Evolutionary conservation across 2,329 filamentous ascomycete genomes (phyloP).

Genomic region (Cercospora sesami): DNA sequence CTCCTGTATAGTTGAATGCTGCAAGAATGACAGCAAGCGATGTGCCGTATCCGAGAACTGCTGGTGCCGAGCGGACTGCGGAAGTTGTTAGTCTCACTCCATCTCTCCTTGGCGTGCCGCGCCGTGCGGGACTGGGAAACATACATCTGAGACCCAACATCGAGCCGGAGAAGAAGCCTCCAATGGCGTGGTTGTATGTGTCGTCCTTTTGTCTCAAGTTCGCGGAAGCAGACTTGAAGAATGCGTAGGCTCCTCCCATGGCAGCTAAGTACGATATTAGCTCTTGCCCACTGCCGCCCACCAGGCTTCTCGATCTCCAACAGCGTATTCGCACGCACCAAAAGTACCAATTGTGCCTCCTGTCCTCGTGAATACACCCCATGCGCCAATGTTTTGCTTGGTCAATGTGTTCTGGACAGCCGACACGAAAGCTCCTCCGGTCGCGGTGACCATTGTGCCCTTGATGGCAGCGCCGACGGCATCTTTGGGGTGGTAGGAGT

Average conservation of each 20-base stretch:
- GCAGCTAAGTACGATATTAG: conserved; percentile 54
- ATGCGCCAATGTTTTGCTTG: conserved; percentile 76
- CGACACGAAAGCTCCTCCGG: conserved; percentile 69
- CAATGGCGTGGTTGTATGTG: conserved; percentile 69
- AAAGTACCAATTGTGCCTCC: conserved; percentile 71
- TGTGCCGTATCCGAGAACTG: conserved; percentile 68
- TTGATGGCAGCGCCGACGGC: conserved; percentile 67
- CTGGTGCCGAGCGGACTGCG: conserved; percentile 61
- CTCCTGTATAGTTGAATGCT: conserved; percentile 68
- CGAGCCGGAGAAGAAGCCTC: conserved; percentile 73
- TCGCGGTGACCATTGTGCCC: conserved; percentile 64
- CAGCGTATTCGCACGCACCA: conserved; percentile 48
- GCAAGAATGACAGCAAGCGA: conserved; percentile 60
- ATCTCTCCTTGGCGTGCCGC: neutral
- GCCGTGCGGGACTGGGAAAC: conserved; percentile 31
- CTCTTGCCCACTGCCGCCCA: neutral
- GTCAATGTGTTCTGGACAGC: conserved; percentile 84
- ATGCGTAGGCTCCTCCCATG: conserved; percentile 73
- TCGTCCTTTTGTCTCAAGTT: conserved; percentile 87
- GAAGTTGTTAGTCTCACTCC: conserved; percentile 20
- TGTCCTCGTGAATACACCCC: conserved; percentile 76
- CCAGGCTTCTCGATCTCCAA: neutral
- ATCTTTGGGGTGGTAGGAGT: conserved; percentile 69
- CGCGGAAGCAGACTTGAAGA: conserved; percentile 72
- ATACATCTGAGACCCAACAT: conserved; percentile 72